A percentile compares a stretch with the other conserved stretches of the same genome.
Conservation (phyloP, 2,329 filamentous ascomycete genomes). For the Claviceps sp. region DNA sequence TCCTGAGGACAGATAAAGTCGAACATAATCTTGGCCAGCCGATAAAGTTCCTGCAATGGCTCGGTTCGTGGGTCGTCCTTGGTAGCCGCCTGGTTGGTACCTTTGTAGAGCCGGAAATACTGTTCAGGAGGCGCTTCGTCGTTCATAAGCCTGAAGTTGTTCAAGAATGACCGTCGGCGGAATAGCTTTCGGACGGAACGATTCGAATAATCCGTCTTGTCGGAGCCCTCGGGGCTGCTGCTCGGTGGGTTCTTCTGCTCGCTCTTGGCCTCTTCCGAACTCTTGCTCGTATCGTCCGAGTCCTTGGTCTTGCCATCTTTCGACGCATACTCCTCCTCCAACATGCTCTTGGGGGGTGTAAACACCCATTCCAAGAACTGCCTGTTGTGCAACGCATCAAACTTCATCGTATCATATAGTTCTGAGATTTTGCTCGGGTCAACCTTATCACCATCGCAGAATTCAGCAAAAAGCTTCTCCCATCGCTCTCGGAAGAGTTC, state of each 20-base stretch:
- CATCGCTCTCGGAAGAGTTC: conserved; percentile 91
- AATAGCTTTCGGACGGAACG: conserved; percentile 36
- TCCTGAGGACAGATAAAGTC: conserved; percentile 98
- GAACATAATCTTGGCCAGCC: conserved; percentile 85
- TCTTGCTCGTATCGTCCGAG: conserved; percentile 24
- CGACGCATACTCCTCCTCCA: conserved; percentile 52
- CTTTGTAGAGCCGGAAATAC: conserved; percentile 86
- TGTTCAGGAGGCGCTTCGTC: conserved; percentile 49
- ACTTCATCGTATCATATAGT: conserved; percentile 99
- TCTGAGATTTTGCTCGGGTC: conserved; percentile 98
- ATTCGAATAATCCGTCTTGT: conserved; percentile 26
- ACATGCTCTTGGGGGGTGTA: conserved; percentile 66
- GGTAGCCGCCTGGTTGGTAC: conserved; percentile 50
- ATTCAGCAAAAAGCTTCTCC: conserved; percentile 96
- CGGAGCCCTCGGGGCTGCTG: conserved; percentile 20
- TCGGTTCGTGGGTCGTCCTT: conserved; percentile 77
- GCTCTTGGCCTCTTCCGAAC: conserved; percentile 23
- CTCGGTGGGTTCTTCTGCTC: conserved; percentile 15
- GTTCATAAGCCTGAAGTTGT: conserved; percentile 31
- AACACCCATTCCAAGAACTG: conserved; percentile 97
- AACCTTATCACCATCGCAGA: conserved; percentile 92
- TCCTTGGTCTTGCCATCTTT: conserved; percentile 29
- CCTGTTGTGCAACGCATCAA: conserved; percentile 91
- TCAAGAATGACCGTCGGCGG: conserved; percentile 46
- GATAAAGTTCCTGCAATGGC: conserved; percentile 84